phyloP scores from a whole-genome alignment of 805 yeast genomes.

The Candida nitratophila region DNA sequence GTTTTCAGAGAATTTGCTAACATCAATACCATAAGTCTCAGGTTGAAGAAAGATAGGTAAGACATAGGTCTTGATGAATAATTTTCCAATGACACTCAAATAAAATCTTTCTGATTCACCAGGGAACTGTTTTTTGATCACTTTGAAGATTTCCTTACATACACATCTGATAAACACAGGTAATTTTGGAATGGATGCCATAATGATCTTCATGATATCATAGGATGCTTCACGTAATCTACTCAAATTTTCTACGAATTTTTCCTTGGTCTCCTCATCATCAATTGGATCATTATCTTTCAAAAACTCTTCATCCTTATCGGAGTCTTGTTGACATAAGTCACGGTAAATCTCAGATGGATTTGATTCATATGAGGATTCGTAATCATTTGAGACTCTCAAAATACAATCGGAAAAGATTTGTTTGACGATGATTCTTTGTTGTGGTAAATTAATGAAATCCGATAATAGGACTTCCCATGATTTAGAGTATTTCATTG shows the following conservation, averaged over 20 bases:
- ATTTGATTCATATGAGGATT: constrained; percentile 69
- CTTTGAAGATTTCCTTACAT: constrained; percentile 35
- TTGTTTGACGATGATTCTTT: constrained; percentile 36
- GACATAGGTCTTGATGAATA: constrained; percentile 48
- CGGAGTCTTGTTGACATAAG: constrained; percentile 29
- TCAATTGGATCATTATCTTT: constrained; percentile 58
- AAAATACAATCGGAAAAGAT: constrained; percentile 32
- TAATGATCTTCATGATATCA: constrained; percentile 47
- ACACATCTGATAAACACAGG: constrained; percentile 54
- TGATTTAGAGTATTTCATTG: constrained; percentile 13
- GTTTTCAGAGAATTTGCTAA: constrained; percentile 16
- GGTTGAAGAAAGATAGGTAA: constrained; percentile 42
- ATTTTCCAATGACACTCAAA: constrained; percentile 62
- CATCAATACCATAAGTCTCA: constrained; percentile 47
- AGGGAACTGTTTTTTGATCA: constrained; percentile 38
- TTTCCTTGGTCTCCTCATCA: constrained; percentile 62
- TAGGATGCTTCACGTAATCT: constrained; percentile 64
- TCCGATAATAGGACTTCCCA: constrained; percentile 41
- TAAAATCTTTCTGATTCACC: constrained; percentile 52
- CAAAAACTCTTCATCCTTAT: constrained; percentile 10
- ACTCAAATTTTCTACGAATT: constrained; percentile 70
- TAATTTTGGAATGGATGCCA: constrained; percentile 29
- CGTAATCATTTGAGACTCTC: constrained; percentile 37
- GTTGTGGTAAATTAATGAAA: constrained; percentile 41
- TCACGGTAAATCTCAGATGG: constrained; percentile 52